phyloP scores from a whole-genome alignment of 1,284 basidiomycete genomes.

The Fistulinella cinereoalba region DNA sequence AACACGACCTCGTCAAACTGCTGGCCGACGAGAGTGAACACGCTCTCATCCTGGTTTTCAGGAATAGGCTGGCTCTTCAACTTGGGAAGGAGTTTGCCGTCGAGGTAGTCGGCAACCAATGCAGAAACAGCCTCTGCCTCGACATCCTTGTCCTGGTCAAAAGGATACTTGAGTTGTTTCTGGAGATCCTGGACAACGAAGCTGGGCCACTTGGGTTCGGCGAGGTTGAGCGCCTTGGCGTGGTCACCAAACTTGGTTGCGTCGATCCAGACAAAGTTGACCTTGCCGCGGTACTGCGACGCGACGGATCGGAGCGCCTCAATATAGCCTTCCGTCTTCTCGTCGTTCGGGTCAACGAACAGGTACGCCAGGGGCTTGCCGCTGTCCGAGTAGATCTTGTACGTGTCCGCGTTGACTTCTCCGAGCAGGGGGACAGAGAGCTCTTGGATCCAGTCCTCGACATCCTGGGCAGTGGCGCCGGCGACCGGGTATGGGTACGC shows the following conservation, averaged over 20 bases:
- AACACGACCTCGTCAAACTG: slow-evolving; percentile 86
- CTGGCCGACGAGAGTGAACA: slow-evolving; percentile 85
- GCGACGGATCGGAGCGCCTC: slow-evolving; percentile 76
- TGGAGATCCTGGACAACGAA: slow-evolving; percentile 91
- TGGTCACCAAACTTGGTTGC: slow-evolving; percentile 94
- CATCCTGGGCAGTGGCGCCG: slow-evolving; percentile 55
- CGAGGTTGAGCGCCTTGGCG: slow-evolving; percentile 90
- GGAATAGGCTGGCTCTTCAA: slow-evolving; percentile 93
- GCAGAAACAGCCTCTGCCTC: slow-evolving; percentile 54
- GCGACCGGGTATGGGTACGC: slow-evolving; percentile 68
- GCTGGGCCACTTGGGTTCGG: slow-evolving; percentile 83
- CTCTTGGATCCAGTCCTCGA: slow-evolving; percentile 78
- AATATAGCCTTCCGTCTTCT: slow-evolving; percentile 65
- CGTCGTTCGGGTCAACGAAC: slow-evolving; percentile 83
- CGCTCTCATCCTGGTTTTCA: slow-evolving; percentile 77
- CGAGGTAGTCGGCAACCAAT: slow-evolving; percentile 67
- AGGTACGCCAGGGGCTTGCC: slow-evolving; percentile 91
- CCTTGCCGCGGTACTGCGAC: slow-evolving; percentile 75
- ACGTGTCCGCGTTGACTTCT: slow-evolving; percentile 95
- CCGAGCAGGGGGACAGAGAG: slow-evolving; percentile 89
- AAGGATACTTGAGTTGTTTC: slow-evolving; percentile 88
- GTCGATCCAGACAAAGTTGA: slow-evolving; percentile 99
- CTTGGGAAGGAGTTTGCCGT: slow-evolving; percentile 75
- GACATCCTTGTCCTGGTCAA: slow-evolving; percentile 66
- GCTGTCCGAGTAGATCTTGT: slow-evolving; percentile 79